Evolutionary conservation across 23 red algal genomes (phyloP).

Genomic region (Chondrus crispus): DNA sequence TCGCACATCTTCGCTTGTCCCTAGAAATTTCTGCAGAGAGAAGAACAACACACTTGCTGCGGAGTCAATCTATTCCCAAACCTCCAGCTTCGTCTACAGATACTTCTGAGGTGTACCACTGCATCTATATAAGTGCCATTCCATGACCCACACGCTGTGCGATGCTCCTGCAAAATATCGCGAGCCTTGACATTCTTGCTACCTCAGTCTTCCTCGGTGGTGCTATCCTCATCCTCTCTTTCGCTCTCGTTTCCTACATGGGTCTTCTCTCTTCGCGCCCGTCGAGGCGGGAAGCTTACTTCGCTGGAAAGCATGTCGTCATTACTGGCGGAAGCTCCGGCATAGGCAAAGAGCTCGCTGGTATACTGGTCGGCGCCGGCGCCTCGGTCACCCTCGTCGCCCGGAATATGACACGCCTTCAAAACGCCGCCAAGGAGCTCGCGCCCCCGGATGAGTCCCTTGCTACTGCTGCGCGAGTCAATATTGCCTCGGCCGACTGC

Average conservation of each 20-base stretch:
- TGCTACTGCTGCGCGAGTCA: constrained; percentile 9
- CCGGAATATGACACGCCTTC: constrained; percentile 43
- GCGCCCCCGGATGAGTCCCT: not conserved
- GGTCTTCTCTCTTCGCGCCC: constrained; percentile 2
- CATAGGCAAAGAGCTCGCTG: constrained; percentile 72
- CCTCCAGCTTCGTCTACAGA: no score
- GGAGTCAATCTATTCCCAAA: no score
- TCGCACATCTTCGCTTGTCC: no score
- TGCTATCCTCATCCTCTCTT: not conserved
- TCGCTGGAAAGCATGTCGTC: constrained; percentile 56
- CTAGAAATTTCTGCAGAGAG: no score
- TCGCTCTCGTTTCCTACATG: constrained; percentile 36
- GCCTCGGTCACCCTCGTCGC: constrained; percentile 80
- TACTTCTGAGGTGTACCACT: no score
- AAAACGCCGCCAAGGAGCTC: constrained; percentile 53
- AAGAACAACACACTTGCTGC: no score
- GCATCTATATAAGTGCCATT: no score
- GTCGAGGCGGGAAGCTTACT: constrained; percentile 24
- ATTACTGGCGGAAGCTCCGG: constrained; percentile 70
- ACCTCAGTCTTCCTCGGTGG: not conserved
- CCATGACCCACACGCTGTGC: no score
- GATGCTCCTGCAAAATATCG: not conserved
- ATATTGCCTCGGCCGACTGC: constrained; percentile 30
- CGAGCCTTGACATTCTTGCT: not conserved
- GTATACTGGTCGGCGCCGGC: constrained; percentile 28